These are phyloP conservation scores for Trichoderma afroharzianum DNA, from an alignment of 2,329 filamentous ascomycete species.

Conservation along the genomic window DNA sequence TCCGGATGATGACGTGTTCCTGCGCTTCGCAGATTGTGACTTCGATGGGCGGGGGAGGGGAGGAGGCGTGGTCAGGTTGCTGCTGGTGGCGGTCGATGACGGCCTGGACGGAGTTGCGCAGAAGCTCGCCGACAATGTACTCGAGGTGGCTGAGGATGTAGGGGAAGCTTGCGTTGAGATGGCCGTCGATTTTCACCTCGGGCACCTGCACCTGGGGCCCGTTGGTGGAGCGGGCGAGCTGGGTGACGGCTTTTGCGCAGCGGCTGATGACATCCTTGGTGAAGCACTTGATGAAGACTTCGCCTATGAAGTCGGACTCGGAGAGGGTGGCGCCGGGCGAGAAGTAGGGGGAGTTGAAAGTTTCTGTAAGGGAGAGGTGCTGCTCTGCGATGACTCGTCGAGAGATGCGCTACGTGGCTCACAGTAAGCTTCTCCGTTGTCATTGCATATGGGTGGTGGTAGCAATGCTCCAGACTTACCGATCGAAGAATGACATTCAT, in stretches of 20 bases:
- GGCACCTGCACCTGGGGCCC: slow-evolving; percentile 69
- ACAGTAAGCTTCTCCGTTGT: not conserved
- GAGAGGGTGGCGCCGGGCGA: slow-evolving; percentile 73
- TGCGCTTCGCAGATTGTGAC: slow-evolving; percentile 91
- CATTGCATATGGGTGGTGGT: not conserved
- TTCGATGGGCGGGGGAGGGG: slow-evolving; percentile 74
- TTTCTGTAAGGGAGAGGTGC: slow-evolving; percentile 90
- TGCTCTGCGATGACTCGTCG: slow-evolving; percentile 96
- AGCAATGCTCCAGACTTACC: slow-evolving; percentile 49
- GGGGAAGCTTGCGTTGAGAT: slow-evolving; percentile 86
- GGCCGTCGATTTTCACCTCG: slow-evolving; percentile 77
- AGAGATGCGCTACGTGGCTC: slow-evolving; percentile 69
- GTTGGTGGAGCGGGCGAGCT: slow-evolving; percentile 72
- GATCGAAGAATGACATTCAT: slow-evolving; percentile 93
- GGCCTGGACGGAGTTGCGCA: slow-evolving; percentile 92
- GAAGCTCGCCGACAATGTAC: slow-evolving; percentile 92
- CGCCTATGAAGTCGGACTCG: slow-evolving; percentile 82
- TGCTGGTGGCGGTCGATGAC: slow-evolving; percentile 67
- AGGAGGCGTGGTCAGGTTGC: slow-evolving; percentile 35
- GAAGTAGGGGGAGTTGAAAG: slow-evolving; percentile 87
- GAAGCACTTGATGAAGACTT: slow-evolving; percentile 91
- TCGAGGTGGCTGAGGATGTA: slow-evolving; percentile 95
- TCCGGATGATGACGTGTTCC: slow-evolving; percentile 92
- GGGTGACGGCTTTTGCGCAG: slow-evolving; percentile 72
- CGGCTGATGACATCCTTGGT: slow-evolving; percentile 83